Evolutionary conservation across 768 basidiomycete species (phyloP), one percentile per base, ranked within the genome.

Genomic region (Boletus insuetus): DNA sequence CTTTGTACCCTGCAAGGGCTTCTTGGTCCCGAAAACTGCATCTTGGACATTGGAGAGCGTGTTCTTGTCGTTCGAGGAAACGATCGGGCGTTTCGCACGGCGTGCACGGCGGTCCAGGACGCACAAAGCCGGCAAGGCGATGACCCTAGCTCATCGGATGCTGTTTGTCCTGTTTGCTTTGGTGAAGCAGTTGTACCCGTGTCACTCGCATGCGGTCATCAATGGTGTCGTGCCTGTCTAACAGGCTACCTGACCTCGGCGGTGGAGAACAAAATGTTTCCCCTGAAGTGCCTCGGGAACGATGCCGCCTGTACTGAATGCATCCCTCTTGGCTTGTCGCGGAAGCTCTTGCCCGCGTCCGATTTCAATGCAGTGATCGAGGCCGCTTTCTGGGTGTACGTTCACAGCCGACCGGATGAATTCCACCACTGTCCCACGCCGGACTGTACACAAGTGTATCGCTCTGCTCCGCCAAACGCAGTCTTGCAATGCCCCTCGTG

Each of bases 381-480:
- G 13, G 80, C 87, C 0, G 80, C 89, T 0, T 85, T 86, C 60
- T 73, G 80, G n/a, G 68, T 79, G 0, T 76, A 91, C 63, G 74
- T 89, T 19, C 81, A 85, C 55, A 70, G 79, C 3, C 79, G 79
- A 37, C 76, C 86, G 0, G 70, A 77, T 9, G 85, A 90, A 54
- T 86, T 87, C 60, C 78, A 82, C 55, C 85, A 83, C 60, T 93
- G 91, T 69, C 90, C 91, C 0, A 85, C 89, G 0, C 85, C 91
- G 0, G 87, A 92, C 65, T 93, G 91, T 61, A 74, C 75, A 0
- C 86, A 90, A 61, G 77, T 91, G 7, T 93, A 92, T 65, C 83
- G 88, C 26, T 64, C 77, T 3, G 79, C 77, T 0, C 72, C 79
- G 1, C 68, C 67, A 12, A 80, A 80, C 20, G 74, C 78, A 6